Conservation (phyloP, 2,329 filamentous ascomycete species). For the Ophiocordyceps polyrhachis-furcata region DNA sequence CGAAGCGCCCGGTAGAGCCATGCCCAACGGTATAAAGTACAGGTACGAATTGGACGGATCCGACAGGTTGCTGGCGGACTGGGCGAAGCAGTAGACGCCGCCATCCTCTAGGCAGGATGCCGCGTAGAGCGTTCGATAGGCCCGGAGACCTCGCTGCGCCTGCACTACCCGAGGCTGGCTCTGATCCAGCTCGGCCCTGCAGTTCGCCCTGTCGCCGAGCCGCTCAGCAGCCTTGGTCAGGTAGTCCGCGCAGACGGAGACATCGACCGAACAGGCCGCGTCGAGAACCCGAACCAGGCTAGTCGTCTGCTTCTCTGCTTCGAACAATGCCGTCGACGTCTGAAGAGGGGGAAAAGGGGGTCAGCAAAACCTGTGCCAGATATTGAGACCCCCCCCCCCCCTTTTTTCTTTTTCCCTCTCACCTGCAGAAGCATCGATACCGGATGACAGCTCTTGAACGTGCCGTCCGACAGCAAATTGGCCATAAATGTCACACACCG, state of each 20-base stretch:
- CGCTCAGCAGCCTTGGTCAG: slow-evolving; percentile 47
- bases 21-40: slow-evolving; percentile 72
- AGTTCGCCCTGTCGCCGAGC: slow-evolving; percentile 44
- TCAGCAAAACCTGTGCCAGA: too few relatives aligned
- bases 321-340: slow-evolving; percentile 74
- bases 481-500: slow-evolving; percentile 51
- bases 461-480: slow-evolving; percentile 42
- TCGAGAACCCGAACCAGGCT: slow-evolving; percentile 64
- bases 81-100: slow-evolving; percentile 61
- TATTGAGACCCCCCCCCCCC: too few relatives aligned
- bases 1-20: slow-evolving; percentile 44
- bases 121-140: slow-evolving; percentile 62
- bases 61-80: slow-evolving; percentile 59
- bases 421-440: slow-evolving; percentile 71
- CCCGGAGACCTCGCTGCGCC: slow-evolving; percentile 55
- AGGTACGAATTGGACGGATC: slow-evolving; percentile 57
- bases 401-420: slow-evolving; percentile 4
- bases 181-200: slow-evolving; percentile 48
- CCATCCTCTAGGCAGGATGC: slow-evolving; percentile 62
- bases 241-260: slow-evolving; percentile 43
- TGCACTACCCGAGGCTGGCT: slow-evolving; percentile 53
- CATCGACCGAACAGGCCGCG: slow-evolving; percentile 52
- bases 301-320: slow-evolving; percentile 50
- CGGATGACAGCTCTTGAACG: slow-evolving; percentile 59
- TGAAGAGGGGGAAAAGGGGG: slow-evolving; percentile 14